phyloP scores from a whole-genome alignment of 805 yeast genomes.

The Tetrapisispora pingtungensis region DNA sequence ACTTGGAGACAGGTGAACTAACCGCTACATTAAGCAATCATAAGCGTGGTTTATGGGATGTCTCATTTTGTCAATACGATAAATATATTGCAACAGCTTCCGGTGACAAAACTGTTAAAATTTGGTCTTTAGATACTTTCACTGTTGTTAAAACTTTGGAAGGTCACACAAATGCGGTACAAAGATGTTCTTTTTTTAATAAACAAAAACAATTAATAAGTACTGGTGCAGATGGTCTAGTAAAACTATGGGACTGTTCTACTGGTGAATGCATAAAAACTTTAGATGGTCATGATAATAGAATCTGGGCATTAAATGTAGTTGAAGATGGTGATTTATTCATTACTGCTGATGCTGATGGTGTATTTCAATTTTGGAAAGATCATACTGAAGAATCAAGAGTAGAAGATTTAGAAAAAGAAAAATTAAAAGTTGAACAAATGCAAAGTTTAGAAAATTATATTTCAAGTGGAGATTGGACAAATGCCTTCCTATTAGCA shows the following conservation, averaged over 20 bases:
- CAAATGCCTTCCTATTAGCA: conserved; percentile 78
- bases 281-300: conserved; percentile 84
- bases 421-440: conserved; percentile 58
- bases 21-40: conserved; percentile 82
- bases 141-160: conserved; percentile 76
- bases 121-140: conserved; percentile 79
- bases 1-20: conserved; percentile 73
- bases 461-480: conserved; percentile 68
- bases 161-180: conserved; percentile 90
- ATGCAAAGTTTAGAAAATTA: conserved; percentile 79
- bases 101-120: conserved; percentile 82
- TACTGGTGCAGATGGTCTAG: conserved; percentile 88
- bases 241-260: conserved; percentile 79
- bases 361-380: conserved; percentile 78
- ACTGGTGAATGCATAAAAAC: conserved; percentile 75
- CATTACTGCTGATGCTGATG: conserved; percentile 91
- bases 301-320: conserved; percentile 83
- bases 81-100: conserved; percentile 72
- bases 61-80: conserved; percentile 71
- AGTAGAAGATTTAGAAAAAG: conserved; percentile 40
- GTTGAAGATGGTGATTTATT: conserved; percentile 58
- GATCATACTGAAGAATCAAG: conserved; percentile 74
- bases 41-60: conserved; percentile 90
- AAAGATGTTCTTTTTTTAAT: conserved; percentile 63
- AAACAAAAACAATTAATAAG: conserved; percentile 56